Percentiles rank a stretch among this genome's conserved stretches.
Evolutionary conservation across 805 yeast species (phyloP).

Genomic region (Barnettozyma wickerhamii): DNA sequence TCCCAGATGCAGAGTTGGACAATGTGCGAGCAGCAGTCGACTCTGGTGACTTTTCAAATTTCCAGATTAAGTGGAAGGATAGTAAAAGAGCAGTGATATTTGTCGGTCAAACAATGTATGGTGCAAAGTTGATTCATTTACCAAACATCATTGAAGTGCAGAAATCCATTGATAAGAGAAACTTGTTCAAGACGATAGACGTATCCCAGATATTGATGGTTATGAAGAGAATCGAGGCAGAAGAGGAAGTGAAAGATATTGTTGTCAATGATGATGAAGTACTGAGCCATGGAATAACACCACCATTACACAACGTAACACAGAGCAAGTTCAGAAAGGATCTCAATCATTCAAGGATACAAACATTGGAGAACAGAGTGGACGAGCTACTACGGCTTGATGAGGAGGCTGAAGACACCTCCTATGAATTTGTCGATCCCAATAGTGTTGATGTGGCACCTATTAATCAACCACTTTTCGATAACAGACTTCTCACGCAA

Average conservation of each 20-base stretch:
- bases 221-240: slow-evolving; percentile 45
- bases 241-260: slow-evolving; percentile 42
- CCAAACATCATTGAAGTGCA: slow-evolving; percentile 86
- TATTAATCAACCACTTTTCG: too few relatives aligned
- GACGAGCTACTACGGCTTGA: slow-evolving; percentile 72
- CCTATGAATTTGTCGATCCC: slow-evolving; percentile 69
- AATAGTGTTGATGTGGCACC: slow-evolving; percentile 30
- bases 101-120: slow-evolving; percentile 66
- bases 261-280: slow-evolving; percentile 35
- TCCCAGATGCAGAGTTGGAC: slow-evolving; percentile 65
- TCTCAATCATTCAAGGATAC: slow-evolving; percentile 65
- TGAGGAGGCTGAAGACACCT: slow-evolving; percentile 76
- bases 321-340: slow-evolving; percentile 69
- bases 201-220: slow-evolving; percentile 82
- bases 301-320: slow-evolving; percentile 70
- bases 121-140: slow-evolving; percentile 81
- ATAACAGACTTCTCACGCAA: too few relatives aligned
- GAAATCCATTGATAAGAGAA: slow-evolving; percentile 86
- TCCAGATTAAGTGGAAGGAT: slow-evolving; percentile 80
- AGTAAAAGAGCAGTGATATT: slow-evolving; percentile 71
- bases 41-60: slow-evolving; percentile 65
- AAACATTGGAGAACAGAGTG: slow-evolving; percentile 73
- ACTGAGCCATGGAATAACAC: slow-evolving; percentile 65
- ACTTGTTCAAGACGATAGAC: slow-evolving; percentile 82
- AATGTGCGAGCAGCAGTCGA: slow-evolving; percentile 73